phyloP scores from a whole-genome alignment of 306 rosid genomes.

The Begonia masoniana region DNA sequence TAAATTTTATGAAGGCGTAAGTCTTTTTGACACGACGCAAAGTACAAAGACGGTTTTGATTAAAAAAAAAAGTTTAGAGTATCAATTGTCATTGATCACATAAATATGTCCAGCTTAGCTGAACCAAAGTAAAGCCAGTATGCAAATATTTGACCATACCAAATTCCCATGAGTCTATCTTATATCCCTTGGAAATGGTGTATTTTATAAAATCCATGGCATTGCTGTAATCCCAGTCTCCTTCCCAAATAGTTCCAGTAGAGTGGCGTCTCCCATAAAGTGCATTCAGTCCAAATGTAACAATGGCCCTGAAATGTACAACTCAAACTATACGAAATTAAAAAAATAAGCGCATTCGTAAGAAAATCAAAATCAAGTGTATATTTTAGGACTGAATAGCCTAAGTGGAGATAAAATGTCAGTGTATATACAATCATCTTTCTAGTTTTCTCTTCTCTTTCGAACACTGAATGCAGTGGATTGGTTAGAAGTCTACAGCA shows the following conservation, averaged over 20 bases:
- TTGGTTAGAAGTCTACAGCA: too few relatives aligned
- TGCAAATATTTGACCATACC: slow-evolving; percentile 27
- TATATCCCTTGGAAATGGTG: slow-evolving; percentile 59
- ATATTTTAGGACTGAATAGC: too few relatives aligned
- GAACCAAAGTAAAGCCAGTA: not conserved
- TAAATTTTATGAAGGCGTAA: too few relatives aligned
- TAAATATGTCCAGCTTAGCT: not conserved
- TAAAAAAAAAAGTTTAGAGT: too few relatives aligned
- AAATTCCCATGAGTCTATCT: slow-evolving; percentile 86
- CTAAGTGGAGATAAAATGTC: too few relatives aligned
- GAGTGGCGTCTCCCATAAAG: slow-evolving; percentile 62
- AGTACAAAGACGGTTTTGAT: too few relatives aligned
- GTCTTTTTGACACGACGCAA: too few relatives aligned
- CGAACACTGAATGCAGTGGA: too few relatives aligned
- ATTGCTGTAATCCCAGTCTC: slow-evolving; percentile 74
- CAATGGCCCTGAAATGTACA: slow-evolving; percentile 41
- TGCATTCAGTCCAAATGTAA: slow-evolving; percentile 91
- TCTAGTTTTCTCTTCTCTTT: too few relatives aligned
- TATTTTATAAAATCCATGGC: slow-evolving; percentile 53
- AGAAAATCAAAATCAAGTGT: too few relatives aligned
- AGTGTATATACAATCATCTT: too few relatives aligned
- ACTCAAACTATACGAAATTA: not conserved
- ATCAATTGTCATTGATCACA: not conserved
- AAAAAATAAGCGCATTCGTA: too few relatives aligned
- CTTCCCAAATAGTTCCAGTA: slow-evolving; percentile 42